Evolutionary conservation across 1,284 basidiomycete genomes (phyloP).

Genomic region (Cryptococcus sp.): DNA sequence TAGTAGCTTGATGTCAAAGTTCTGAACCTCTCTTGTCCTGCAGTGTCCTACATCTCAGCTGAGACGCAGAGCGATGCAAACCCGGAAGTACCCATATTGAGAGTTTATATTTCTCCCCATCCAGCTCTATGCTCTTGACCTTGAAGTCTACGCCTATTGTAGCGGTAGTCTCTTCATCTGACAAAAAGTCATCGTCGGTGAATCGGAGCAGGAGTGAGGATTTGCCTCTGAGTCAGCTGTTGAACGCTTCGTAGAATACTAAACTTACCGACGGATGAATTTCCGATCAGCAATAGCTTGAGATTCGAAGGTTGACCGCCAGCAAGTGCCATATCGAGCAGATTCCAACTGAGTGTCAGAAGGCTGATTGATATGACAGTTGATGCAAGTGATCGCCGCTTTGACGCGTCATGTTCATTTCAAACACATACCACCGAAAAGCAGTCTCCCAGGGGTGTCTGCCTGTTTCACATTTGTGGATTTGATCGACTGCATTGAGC

Average conservation of each 20-base stretch:
- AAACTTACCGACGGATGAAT: conserved; percentile 84
- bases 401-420: no score
- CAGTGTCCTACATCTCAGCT: conserved; percentile 66
- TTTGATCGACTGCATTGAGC: no score
- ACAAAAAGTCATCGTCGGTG: conserved; percentile 93
- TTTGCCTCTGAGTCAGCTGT: conserved; percentile 43
- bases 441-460: no score
- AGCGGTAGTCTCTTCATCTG: conserved; percentile 88
- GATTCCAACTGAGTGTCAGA: not conserved
- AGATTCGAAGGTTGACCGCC: conserved; percentile 33
- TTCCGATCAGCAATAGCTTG: conserved; percentile 59
- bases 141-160: conserved; percentile 68
- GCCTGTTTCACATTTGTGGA: no score
- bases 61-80: not conserved
- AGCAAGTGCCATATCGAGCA: not conserved
- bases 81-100: conserved; percentile 52
- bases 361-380: not conserved
- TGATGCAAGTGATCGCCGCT: no score
- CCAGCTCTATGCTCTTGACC: conserved; percentile 51
- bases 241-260: not conserved
- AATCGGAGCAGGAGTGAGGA: conserved; percentile 85
- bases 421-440: no score
- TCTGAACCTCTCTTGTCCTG: conserved; percentile 95
- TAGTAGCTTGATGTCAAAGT: conserved; percentile 98
- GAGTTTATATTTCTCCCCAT: conserved; percentile 54